Conservation (phyloP, 768 basidiomycete genomes). For the Kwoniella pini region DNA sequence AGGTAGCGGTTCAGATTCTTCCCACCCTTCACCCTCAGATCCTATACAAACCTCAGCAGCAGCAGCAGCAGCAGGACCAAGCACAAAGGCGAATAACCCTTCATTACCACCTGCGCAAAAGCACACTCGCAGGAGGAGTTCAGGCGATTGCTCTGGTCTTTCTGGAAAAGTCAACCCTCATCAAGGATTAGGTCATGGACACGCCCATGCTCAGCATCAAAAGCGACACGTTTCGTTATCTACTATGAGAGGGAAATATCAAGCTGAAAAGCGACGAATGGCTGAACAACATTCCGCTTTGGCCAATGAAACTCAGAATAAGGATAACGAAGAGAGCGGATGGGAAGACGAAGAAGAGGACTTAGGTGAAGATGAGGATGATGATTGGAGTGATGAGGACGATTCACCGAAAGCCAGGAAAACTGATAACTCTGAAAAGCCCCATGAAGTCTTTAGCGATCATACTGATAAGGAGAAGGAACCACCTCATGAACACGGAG, state of each 20-base stretch:
- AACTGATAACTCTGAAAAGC: conserved; percentile 11
- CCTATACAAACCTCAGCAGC: conserved; percentile 19
- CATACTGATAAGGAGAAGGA: conserved; percentile 6
- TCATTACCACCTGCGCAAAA: background rate
- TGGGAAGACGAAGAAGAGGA: conserved; percentile 49
- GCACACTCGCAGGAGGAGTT: conserved; percentile 23
- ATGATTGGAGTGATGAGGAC: conserved; percentile 33
- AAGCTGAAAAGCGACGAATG: conserved; percentile 47
- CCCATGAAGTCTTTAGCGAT: conserved; percentile 21
- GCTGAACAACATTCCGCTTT: conserved; percentile 38
- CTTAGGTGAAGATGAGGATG: conserved; percentile 31
- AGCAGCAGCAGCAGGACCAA: conserved; percentile 4
- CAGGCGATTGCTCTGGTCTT: conserved; percentile 29
- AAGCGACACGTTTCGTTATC: conserved; percentile 48
- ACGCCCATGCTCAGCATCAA: conserved; percentile 25
- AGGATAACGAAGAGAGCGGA: conserved; percentile 46
- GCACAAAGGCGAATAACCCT: background rate
- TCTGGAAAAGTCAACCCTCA: conserved; percentile 4
- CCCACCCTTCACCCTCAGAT: conserved; percentile 1
- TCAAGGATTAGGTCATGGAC: conserved; percentile 1
- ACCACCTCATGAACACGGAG: background rate
- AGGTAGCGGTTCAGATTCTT: conserved; percentile 41
- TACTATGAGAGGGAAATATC: conserved; percentile 48
- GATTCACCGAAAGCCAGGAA: conserved; percentile 12
- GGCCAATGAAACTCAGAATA: conserved; percentile 29